Evolutionary conservation across 2,329 filamentous ascomycete genomes (phyloP).

Genomic region (Fusarium solani-melongenae): DNA sequence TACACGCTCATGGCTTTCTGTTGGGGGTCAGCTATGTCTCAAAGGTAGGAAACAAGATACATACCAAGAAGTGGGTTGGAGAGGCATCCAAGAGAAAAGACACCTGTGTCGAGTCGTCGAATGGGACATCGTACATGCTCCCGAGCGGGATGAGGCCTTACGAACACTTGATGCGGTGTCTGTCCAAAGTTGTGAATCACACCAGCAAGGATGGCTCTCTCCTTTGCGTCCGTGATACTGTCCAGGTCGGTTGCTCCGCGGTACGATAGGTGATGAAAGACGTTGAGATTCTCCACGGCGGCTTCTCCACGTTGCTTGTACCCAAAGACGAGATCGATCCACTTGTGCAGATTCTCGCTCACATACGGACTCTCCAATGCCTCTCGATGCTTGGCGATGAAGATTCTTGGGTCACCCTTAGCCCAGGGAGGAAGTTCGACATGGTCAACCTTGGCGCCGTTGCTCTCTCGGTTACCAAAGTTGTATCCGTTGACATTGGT

Average conservation of each 20-base stretch:
- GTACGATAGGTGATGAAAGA: slow-evolving; percentile 96
- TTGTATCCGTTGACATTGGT: slow-evolving; percentile 95
- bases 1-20: slow-evolving; percentile 80
- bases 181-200: slow-evolving; percentile 99
- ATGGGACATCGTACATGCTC: slow-evolving; percentile 74
- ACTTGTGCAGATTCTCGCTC: slow-evolving; percentile 87
- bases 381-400: slow-evolving; percentile 95
- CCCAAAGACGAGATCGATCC: slow-evolving; percentile 97
- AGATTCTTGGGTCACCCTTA: slow-evolving; percentile 94
- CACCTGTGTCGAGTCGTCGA: slow-evolving; percentile 80
- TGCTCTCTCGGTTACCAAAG: slow-evolving; percentile 88
- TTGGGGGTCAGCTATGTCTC: background rate
- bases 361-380: slow-evolving; percentile 94
- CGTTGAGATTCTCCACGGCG: slow-evolving; percentile 90
- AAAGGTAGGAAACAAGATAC: slow-evolving; percentile 2
- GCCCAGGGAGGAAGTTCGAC: slow-evolving; percentile 96
- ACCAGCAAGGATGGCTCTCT: slow-evolving; percentile 88
- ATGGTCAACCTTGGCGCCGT: slow-evolving; percentile 81
- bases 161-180: slow-evolving; percentile 94
- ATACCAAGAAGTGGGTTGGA: slow-evolving; percentile 80
- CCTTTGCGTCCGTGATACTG: slow-evolving; percentile 86
- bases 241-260: slow-evolving; percentile 94
- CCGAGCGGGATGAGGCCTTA: slow-evolving; percentile 79
- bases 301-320: slow-evolving; percentile 94
- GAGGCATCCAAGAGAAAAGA: slow-evolving; percentile 79